Percentiles rank a stretch among this genome's conserved stretches.
These are phyloP conservation scores for Fraxinus greggii DNA, from an alignment of 305 asterid genomes.

Conservation along the genomic window DNA sequence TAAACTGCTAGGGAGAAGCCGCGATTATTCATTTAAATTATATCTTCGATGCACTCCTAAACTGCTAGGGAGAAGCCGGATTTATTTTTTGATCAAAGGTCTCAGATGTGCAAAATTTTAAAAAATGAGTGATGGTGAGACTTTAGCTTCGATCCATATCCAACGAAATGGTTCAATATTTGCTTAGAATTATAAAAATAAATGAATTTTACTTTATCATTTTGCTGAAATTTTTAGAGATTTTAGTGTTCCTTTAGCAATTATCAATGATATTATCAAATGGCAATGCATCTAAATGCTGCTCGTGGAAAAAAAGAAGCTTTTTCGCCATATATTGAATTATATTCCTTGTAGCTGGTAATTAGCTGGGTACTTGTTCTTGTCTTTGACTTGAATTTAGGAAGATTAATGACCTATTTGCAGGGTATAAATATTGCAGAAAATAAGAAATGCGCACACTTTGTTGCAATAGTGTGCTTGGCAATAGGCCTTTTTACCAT, in stretches of 20 bases:
- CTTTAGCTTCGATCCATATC: neutral
- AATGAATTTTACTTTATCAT: neutral
- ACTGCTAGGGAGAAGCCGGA: too few species aligned
- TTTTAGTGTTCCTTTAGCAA: neutral
- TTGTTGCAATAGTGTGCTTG: slow-evolving; percentile 6
- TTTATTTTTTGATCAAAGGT: neutral
- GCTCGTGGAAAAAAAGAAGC: neutral
- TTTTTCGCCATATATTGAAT: neutral
- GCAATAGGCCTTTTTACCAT: neutral
- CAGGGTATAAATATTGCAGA: slow-evolving; percentile 16
- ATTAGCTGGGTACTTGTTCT: neutral
- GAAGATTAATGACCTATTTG: slow-evolving; percentile 18
- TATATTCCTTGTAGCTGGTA: neutral
- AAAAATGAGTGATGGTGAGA: neutral
- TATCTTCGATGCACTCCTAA: neutral
- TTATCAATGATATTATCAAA: neutral
- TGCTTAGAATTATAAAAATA: neutral
- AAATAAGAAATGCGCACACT: neutral
- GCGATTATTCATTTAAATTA: neutral
- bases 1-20: neutral
- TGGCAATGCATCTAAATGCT: neutral
- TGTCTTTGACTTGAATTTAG: slow-evolving; percentile 8
- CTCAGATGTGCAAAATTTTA: neutral
- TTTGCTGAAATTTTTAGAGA: neutral
- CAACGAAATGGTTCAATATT: neutral